Conservation (phyloP, 2,329 filamentous ascomycete species). For the Beauveria brongniartii region DNA sequence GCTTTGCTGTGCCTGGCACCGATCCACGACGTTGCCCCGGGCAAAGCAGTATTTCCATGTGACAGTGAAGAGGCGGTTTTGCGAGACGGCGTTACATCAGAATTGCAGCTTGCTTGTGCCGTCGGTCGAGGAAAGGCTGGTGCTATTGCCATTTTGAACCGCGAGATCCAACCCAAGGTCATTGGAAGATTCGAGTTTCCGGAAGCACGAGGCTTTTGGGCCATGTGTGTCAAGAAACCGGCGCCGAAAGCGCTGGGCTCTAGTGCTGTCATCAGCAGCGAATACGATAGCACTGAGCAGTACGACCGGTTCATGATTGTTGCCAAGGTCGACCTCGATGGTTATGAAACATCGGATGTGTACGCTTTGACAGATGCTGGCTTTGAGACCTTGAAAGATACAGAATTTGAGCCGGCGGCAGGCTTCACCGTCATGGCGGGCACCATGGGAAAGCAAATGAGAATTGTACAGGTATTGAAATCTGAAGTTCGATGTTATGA, state of each 20-base stretch:
- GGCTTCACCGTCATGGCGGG: constrained; percentile 82
- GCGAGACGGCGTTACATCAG: constrained; percentile 40
- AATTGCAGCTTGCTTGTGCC: constrained; percentile 51
- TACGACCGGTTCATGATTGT: constrained; percentile 79
- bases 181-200: constrained; percentile 64
- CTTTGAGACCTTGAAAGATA: constrained; percentile 67
- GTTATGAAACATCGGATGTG: constrained; percentile 69
- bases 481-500: constrained; percentile 88
- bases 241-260: constrained; percentile 51
- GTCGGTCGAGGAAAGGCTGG: constrained; percentile 59
- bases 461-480: constrained; percentile 80
- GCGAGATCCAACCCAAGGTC: constrained; percentile 65
- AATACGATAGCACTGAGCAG: constrained; percentile 51
- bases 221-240: constrained; percentile 61
- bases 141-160: constrained; percentile 67
- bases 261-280: constrained; percentile 41
- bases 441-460: constrained; percentile 68
- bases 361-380: constrained; percentile 66
- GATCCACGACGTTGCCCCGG: constrained; percentile 66
- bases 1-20: constrained; percentile 69
- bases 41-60: constrained; percentile 40
- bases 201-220: constrained; percentile 72
- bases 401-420: constrained; percentile 86
- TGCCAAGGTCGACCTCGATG: constrained; percentile 60
- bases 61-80: constrained; percentile 37